Evolutionary conservation across 352 stramenopile species (phyloP).

Genomic region (Phytophthora pluvialis): DNA sequence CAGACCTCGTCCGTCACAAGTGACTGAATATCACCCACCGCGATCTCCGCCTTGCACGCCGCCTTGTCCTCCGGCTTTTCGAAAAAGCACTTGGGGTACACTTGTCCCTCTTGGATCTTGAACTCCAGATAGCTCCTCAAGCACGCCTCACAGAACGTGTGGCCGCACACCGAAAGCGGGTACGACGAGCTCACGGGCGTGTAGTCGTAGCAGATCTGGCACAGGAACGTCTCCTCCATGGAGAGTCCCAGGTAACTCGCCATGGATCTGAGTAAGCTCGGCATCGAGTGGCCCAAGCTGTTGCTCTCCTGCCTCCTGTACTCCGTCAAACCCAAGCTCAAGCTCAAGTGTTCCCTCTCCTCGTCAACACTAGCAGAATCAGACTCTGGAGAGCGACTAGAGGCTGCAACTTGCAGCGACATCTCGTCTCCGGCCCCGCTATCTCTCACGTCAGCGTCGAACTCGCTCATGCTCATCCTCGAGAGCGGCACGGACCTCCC

Average conservation of each 20-base stretch:
- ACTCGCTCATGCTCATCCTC: slow-evolving; percentile 26
- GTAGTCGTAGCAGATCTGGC: slow-evolving; percentile 83
- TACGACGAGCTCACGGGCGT: slow-evolving; percentile 41
- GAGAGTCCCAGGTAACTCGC: slow-evolving; percentile 58
- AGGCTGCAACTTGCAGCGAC: slow-evolving; percentile 25
- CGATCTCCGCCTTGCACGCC: slow-evolving; percentile 51
- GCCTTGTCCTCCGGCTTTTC: slow-evolving; percentile 38
- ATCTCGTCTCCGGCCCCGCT: slow-evolving; percentile 6
- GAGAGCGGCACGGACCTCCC: slow-evolving; percentile 33
- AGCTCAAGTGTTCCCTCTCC: slow-evolving; percentile 18
- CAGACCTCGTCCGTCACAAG: slow-evolving; percentile 59
- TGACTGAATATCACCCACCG: slow-evolving; percentile 49
- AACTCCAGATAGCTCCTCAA: slow-evolving; percentile 71
- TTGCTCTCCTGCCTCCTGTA: slow-evolving; percentile 38
- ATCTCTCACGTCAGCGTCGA: slow-evolving; percentile 13
- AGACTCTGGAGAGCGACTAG: slow-evolving; percentile 18
- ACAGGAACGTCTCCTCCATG: slow-evolving; percentile 77
- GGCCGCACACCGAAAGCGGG: slow-evolving; percentile 53
- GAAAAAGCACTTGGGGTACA: slow-evolving; percentile 81
- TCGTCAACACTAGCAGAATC: slow-evolving; percentile 19
- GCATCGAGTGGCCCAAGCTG: slow-evolving; percentile 43
- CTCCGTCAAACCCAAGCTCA: slow-evolving; percentile 10
- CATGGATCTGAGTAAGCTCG: slow-evolving; percentile 59
- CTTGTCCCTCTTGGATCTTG: slow-evolving; percentile 73
- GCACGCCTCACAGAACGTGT: slow-evolving; percentile 69